Conservation (phyloP, 2,329 filamentous ascomycete genomes). For the Elsinoe perseae region DNA sequence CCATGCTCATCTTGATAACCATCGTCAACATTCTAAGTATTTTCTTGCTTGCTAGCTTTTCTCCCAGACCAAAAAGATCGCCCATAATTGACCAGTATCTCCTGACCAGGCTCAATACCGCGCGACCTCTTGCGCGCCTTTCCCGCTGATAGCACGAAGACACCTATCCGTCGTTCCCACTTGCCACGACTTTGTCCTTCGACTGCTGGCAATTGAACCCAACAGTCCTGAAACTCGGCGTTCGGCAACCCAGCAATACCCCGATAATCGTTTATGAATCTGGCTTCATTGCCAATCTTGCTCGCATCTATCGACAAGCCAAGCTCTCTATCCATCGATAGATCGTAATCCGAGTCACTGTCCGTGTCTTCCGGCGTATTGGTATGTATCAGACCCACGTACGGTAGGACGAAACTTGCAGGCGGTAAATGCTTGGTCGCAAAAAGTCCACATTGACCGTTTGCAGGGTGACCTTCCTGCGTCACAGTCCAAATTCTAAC, state of each 20-base stretch:
- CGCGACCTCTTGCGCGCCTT: constrained; percentile 42
- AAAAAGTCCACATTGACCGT: constrained; percentile 42
- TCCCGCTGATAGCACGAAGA: constrained; percentile 43
- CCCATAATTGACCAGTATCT: constrained; percentile 48
- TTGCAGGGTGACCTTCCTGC: constrained; percentile 37
- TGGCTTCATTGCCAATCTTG: constrained; percentile 43
- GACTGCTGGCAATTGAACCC: constrained; percentile 31
- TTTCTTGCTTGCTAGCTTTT: background rate
- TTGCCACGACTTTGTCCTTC: constrained; percentile 29
- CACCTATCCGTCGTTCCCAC: constrained; percentile 42
- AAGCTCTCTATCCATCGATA: constrained; percentile 43
- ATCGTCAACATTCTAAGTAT: background rate
- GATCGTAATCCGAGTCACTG: constrained; percentile 42
- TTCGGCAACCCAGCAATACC: constrained; percentile 37
- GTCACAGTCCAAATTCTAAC: constrained; percentile 38
- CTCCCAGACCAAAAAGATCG: constrained; percentile 41
- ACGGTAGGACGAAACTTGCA: constrained; percentile 42
- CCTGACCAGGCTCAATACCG: constrained; percentile 42
- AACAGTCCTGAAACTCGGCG: constrained; percentile 33
- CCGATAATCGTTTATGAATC: constrained; percentile 49
- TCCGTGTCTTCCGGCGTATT: constrained; percentile 38
- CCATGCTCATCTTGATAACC: background rate
- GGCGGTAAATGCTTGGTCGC: constrained; percentile 39
- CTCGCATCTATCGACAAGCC: constrained; percentile 44
- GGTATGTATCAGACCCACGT: constrained; percentile 43